Base-by-base conservation (phyloP, 2,329 filamentous ascomycete species). In the Sphaerostilbella broomeana region DNA sequence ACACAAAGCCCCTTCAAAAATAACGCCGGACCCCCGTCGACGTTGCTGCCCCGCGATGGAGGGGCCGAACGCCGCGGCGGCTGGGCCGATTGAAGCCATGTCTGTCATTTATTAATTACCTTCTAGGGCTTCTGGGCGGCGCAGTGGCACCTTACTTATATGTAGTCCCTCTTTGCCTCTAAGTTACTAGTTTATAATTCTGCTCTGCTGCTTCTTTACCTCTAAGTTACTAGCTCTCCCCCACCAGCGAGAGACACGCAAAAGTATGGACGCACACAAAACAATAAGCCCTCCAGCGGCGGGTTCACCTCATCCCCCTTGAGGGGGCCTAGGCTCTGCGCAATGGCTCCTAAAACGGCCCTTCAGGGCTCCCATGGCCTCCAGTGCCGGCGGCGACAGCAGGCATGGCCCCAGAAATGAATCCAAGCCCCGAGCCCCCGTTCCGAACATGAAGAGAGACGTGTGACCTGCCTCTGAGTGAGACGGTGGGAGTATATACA, bases 151-250 rank as follows among this genome's bases (percentile, higher is more conserved):
- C 30, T 29, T 38, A 37, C 19, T 32, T 34, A 38, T 42, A 38
- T 43, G 34, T 30, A 40, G 41, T 35, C 36, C 33, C 35, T 43
- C 35, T 38, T 40, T 43, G 25, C 42, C 42, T 44, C 42, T 44
- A 44, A 44, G 42, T 44, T 44, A 44, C 42, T 44, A 44, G 42
- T 44, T 41, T 38, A 29, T 13, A 17, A 33, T 17, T 37, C 33
- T 41, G 27, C 33, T 41, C 34, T 41, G 34, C 30, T 35, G 20
- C 42, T 29, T 33, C 38, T 40, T 44, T 44, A 41, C 42, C 42
- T 44, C 42, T 44, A 44, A 44, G 42, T 41, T 44, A 44, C 42
- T 44, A 44, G 42, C 38, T 38, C 40, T 35, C 22, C n/a, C 31
- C 42, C 38, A 34, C 38, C 30, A 32, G 28, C 9, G 25, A 27